phyloP scores from a whole-genome alignment of 2,329 filamentous ascomycete genomes.

The Bipolaris gigantea region DNA sequence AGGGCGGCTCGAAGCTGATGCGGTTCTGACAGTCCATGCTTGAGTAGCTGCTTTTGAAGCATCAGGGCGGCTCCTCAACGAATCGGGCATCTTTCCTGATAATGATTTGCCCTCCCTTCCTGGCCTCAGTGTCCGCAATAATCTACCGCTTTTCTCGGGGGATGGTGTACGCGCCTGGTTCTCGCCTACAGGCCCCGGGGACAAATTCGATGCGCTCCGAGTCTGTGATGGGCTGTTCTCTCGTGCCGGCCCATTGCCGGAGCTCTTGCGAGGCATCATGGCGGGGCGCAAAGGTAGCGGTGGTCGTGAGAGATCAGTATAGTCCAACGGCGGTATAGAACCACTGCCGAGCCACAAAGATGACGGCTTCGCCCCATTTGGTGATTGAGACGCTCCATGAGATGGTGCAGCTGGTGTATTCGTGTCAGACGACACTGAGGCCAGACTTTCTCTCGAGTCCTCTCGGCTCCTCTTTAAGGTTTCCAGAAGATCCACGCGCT shows the following conservation, averaged over 20 bases:
- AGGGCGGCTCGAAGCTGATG: constrained; percentile 21
- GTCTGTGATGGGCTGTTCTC: constrained; percentile 29
- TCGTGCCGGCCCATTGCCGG: constrained; percentile 29
- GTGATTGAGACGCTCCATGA: constrained; percentile 16
- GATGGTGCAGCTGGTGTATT: constrained; percentile 31
- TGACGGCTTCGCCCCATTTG: constrained; percentile 17
- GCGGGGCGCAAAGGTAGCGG: constrained; percentile 61
- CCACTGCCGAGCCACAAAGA: constrained; percentile 72
- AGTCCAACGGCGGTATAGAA: constrained; percentile 78
- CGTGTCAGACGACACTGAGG: constrained; percentile 20
- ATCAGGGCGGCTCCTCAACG: constrained; percentile 52
- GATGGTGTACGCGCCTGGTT: constrained; percentile 60
- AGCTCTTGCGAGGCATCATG: constrained; percentile 52
- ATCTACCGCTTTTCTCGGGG: constrained; percentile 62
- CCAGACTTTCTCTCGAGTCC: constrained; percentile 50
- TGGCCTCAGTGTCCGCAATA: constrained; percentile 59
- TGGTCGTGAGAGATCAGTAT: constrained; percentile 78
- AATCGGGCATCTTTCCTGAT: constrained; percentile 51
- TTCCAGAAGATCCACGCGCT: constrained; percentile 85
- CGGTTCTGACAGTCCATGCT: constrained; percentile 56
- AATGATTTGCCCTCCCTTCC: constrained; percentile 50
- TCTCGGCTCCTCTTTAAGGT: constrained; percentile 70
- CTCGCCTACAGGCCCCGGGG: constrained; percentile 43
- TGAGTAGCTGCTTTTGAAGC: constrained; percentile 65
- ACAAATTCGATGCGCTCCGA: constrained; percentile 31